A percentile compares a stretch with the other conserved stretches of the same genome.
phyloP scores from a whole-genome alignment of 768 basidiomycete genomes.

The Suillus sp. region DNA sequence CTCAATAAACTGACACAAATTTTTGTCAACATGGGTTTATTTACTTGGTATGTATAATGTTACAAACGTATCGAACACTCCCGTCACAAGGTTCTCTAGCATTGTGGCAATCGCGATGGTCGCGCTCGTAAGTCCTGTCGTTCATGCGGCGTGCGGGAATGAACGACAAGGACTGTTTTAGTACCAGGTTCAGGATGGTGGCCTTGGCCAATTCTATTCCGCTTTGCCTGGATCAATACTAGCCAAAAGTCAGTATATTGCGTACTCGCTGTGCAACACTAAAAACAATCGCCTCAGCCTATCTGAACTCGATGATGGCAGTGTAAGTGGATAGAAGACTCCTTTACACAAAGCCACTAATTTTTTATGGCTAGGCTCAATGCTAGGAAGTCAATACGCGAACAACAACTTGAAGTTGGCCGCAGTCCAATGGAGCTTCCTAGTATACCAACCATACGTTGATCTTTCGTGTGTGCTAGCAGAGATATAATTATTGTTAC shows the following conservation, averaged over 20 bases:
- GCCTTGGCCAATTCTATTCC: conserved; percentile 9
- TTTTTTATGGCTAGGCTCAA: conserved; percentile 8
- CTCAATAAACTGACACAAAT: conserved; percentile 19
- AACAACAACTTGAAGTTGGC: conserved; percentile 3
- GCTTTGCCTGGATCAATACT: conserved; percentile 19
- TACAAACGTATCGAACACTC: not conserved
- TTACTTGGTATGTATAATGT: conserved; percentile 21
- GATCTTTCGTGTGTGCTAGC: not conserved
- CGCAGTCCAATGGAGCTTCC: conserved; percentile 20
- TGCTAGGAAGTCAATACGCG: conserved; percentile 21
- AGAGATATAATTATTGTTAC: not conserved
- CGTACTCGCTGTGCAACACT: not conserved
- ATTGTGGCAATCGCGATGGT: conserved; percentile 16
- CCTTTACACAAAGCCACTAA: not conserved
- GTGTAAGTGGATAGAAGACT: conserved; percentile 20
- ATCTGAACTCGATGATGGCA: conserved; percentile 27
- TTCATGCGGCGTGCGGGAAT: not conserved
- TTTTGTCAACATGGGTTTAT: conserved; percentile 24
- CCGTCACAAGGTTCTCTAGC: conserved; percentile 5
- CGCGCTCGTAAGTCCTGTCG: conserved; percentile 15
- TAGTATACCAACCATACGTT: conserved; percentile 21
- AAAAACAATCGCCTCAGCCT: conserved; percentile 15
- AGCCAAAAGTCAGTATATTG: conserved; percentile 19
- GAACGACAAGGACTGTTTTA: not conserved
- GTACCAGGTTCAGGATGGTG: conserved; percentile 20